Evolutionary conservation across 768 basidiomycete genomes (phyloP).

Genomic region (Russula emetica): DNA sequence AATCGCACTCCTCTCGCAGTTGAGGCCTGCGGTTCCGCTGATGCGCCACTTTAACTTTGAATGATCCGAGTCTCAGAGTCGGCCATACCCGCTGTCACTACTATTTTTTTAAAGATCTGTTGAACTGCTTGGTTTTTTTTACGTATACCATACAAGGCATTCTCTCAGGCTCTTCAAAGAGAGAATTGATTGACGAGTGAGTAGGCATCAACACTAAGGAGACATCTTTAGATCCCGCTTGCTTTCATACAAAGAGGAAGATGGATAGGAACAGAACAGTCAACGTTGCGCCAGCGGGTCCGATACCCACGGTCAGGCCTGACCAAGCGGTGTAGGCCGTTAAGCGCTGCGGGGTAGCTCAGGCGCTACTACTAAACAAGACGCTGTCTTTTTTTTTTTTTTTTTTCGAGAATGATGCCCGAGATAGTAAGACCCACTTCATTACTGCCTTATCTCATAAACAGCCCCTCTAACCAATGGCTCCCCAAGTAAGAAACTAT

Average conservation of each 20-base stretch:
- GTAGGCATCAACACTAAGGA: not conserved
- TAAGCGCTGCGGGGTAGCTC: slow-evolving; percentile 11
- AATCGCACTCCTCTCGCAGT: not conserved
- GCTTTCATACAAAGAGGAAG: not conserved
- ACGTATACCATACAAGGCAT: not conserved
- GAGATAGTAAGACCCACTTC: not conserved
- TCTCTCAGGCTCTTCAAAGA: not conserved
- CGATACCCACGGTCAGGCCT: not conserved
- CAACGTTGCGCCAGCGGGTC: not conserved
- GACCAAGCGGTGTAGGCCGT: not conserved
- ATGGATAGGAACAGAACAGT: not conserved
- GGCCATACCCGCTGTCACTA: not conserved
- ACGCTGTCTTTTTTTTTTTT: slow-evolving; percentile 9
- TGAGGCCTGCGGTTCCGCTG: not conserved
- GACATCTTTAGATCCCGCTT: not conserved
- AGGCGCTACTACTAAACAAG: not conserved
- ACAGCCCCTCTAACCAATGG: not conserved
- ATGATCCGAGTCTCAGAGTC: not conserved
- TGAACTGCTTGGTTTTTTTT: not conserved
- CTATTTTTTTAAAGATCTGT: not conserved
- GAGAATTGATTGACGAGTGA: not conserved
- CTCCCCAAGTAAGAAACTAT: slow-evolving; percentile 3
- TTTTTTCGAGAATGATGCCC: not conserved
- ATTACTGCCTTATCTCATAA: not conserved
- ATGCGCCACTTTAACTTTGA: not conserved